Base-by-base conservation (phyloP, 345 rosid species). In the Pseudoturritis turrita region DNA sequence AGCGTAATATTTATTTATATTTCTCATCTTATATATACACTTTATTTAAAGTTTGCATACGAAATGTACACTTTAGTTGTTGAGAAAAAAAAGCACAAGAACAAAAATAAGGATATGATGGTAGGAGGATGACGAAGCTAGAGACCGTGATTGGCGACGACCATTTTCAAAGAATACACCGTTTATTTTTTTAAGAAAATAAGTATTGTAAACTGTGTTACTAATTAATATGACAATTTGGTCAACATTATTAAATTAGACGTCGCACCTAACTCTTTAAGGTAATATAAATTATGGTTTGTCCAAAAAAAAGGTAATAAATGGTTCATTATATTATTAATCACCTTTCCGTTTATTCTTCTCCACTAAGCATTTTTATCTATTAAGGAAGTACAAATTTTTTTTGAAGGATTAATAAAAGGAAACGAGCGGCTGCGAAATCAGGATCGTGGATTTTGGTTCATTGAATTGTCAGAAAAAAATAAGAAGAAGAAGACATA, bases 211-310 rank as follows among this genome's bases (percentile, higher is more conserved):
- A 57, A 66, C 43, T 61, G 57, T 61, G 74, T 61, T 43, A 29
- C 73, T 74, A 51, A 10, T 60, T 26, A 52, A 29, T 49, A 49
- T 50, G 51, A 28, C 51, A 49, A 19, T 43, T 62, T 44, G 59
- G 79, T 68, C 79, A 75, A 68, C 74, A 68, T 61, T 68, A 68
- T 51, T 36, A 43, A 75, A 68, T 62, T 68, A 62, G 74, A 75
- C 74, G 64, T 61, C 2, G 21, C 79, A 75, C 79, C 79, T 53
- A 75, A 75, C 74, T 46, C 58, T 75, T 75, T 68, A 68, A 68
- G 79, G 74, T 75, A n/a, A n/a, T n/a, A n/a, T n/a, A n/a, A n/a
- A n/a, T n/a, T n/a, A n/a, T n/a, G n/a, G n/a, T n/a, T n/a, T n/a
- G n/a, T n/a, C n/a, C n/a, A n/a, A n/a, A n/a, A n/a, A n/a, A n/a